Conservation (phyloP, 2,329 filamentous ascomycete genomes). For the Fusarium marasasianum region DNA sequence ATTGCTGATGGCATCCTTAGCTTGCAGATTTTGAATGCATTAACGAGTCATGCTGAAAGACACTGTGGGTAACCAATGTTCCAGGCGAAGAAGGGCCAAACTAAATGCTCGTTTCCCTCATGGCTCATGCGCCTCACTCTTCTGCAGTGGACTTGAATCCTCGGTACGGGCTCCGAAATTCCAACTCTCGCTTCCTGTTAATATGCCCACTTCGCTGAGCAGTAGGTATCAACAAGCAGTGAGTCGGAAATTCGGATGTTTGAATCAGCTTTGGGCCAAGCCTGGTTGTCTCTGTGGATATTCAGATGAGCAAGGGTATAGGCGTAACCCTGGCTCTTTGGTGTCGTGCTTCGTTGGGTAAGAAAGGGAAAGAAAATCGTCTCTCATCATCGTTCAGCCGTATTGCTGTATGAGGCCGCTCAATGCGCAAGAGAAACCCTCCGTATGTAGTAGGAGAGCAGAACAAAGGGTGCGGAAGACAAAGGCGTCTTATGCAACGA, state of each 20-base stretch:
- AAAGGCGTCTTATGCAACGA: constrained; percentile 8
- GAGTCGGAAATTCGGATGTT: constrained; percentile 15
- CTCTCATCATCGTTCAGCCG: not conserved
- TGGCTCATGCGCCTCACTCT: not conserved
- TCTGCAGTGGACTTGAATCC: not conserved
- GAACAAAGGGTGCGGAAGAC: not conserved
- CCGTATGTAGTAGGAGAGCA: not conserved
- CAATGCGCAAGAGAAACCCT: not conserved
- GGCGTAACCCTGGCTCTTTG: not conserved
- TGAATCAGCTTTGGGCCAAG: not conserved
- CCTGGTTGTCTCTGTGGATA: not conserved
- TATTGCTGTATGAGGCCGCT: not conserved
- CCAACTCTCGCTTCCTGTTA: constrained; percentile 5
- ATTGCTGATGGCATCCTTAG: constrained; percentile 1
- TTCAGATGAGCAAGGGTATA: not conserved
- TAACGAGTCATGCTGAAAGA: constrained; percentile 7
- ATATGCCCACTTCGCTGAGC: not conserved
- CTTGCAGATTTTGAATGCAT: not conserved
- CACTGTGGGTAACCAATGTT: not conserved
- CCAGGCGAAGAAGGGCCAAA: not conserved
- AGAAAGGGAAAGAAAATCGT: not conserved
- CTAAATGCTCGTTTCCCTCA: not conserved
- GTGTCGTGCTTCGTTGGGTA: not conserved
- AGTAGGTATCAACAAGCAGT: not conserved
- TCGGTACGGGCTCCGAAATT: constrained; percentile 11